Conservation (phyloP, 108 stramenopile species). For the Cyclotella choctawhatcheeana region DNA sequence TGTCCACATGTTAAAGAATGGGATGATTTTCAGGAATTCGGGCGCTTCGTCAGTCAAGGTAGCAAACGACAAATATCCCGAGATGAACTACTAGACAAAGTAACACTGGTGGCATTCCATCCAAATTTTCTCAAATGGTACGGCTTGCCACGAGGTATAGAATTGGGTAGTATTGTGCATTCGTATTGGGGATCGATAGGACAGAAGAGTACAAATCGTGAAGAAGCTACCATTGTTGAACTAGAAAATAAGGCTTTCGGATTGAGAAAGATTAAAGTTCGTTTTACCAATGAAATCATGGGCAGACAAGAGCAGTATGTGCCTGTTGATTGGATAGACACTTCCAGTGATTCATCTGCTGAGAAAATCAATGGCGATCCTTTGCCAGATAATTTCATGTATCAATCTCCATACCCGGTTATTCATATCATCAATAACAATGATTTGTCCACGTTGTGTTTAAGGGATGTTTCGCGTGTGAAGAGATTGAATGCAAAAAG, state of each 20-base stretch:
- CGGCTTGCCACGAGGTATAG: conserved; percentile 39
- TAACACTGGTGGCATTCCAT: conserved; percentile 60
- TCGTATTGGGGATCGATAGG: conserved; percentile 32
- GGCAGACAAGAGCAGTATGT: conserved; percentile 52
- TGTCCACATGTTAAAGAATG: conserved; percentile 50
- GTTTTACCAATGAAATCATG: conserved; percentile 16
- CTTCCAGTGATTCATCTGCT: no score
- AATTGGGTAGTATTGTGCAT: conserved; percentile 29
- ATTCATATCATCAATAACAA: conserved; percentile 58
- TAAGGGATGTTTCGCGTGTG: conserved; percentile 52
- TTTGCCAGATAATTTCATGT: conserved; percentile 60
- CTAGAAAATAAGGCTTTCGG: conserved; percentile 44
- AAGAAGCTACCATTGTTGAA: conserved; percentile 48
- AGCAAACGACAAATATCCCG: not conserved
- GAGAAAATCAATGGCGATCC: conserved; percentile 15
- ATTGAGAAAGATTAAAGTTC: conserved; percentile 47
- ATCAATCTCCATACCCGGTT: conserved; percentile 56
- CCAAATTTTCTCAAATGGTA: conserved; percentile 56
- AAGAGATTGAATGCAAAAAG: conserved; percentile 55
- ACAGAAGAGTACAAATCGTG: conserved; percentile 26
- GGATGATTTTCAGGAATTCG: conserved; percentile 47
- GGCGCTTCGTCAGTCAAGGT: conserved; percentile 29
- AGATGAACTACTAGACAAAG: conserved; percentile 26
- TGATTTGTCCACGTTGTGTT: conserved; percentile 49
- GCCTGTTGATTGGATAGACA: conserved; percentile 51